These are phyloP conservation scores for Alternaria sp. DNA, from an alignment of 2,329 filamentous ascomycete species.

Conservation along the genomic window DNA sequence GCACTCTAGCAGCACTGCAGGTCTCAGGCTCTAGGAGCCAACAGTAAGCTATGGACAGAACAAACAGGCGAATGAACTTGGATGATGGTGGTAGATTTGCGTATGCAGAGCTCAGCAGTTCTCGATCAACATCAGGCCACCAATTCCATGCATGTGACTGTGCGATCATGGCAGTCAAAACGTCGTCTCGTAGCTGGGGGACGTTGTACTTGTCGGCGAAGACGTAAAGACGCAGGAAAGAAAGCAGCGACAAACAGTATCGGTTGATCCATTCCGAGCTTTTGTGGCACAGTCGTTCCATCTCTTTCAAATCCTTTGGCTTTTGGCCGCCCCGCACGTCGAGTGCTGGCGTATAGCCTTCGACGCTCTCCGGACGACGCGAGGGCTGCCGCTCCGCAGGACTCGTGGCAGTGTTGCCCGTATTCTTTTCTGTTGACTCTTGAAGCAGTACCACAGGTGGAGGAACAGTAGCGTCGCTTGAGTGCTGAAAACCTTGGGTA, in stretches of 20 bases:
- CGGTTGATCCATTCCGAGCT: background rate
- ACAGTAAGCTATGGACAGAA: background rate
- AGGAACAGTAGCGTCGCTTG: background rate
- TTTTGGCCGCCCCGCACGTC: background rate
- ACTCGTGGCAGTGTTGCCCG: background rate
- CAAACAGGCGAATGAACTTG: background rate
- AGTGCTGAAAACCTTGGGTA: rapidly evolving
- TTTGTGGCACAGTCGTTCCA: no score
- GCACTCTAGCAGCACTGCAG: background rate
- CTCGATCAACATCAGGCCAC: background rate
- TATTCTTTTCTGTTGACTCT: no score
- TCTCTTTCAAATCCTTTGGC: background rate
- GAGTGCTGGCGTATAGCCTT: no score
- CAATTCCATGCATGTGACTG: background rate
- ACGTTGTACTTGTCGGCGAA: background rate
- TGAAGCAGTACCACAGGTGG: background rate
- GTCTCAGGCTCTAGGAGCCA: rapidly evolving
- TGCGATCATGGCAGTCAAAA: background rate
- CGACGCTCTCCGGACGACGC: no score
- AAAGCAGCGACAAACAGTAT: background rate
- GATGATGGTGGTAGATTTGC: background rate
- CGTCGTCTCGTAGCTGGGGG: background rate
- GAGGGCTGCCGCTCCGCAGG: background rate
- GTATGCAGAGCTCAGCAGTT: background rate
- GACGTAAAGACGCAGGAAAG: background rate